These are phyloP conservation scores for Beauveria asiatica DNA, from an alignment of 2,329 filamentous ascomycete species.

Conservation along the genomic window DNA sequence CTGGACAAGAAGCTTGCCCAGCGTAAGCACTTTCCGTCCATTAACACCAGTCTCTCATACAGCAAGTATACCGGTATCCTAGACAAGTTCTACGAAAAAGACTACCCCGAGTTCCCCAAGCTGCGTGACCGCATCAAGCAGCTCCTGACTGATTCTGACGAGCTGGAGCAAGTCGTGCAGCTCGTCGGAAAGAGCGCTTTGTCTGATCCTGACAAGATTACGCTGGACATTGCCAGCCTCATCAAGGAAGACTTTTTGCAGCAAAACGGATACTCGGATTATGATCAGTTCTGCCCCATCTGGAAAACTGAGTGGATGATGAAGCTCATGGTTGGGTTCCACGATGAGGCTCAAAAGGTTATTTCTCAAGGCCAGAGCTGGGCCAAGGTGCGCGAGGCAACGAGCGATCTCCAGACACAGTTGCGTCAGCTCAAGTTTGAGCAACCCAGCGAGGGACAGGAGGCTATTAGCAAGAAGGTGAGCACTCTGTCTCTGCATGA, in stretches of 20 bases:
- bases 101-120: slow-evolving; percentile 87
- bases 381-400: slow-evolving; percentile 87
- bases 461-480: slow-evolving; percentile 76
- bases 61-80: slow-evolving; percentile 88
- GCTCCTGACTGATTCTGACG: slow-evolving; percentile 88
- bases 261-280: slow-evolving; percentile 98
- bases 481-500: slow-evolving; percentile 18
- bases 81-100: slow-evolving; percentile 89
- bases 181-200: slow-evolving; percentile 95
- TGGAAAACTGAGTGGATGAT: slow-evolving; percentile 99
- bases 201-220: slow-evolving; percentile 97
- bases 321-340: slow-evolving; percentile 98
- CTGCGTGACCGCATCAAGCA: slow-evolving; percentile 90
- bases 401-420: slow-evolving; percentile 73
- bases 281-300: slow-evolving; percentile 97
- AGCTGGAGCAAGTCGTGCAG: slow-evolving; percentile 97
- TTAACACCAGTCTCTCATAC: slow-evolving; percentile 93
- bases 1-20: slow-evolving; percentile 99
- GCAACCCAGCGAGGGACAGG: slow-evolving; percentile 76
- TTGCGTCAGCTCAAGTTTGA: slow-evolving; percentile 96
- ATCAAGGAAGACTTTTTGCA: slow-evolving; percentile 99
- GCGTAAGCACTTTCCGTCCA: slow-evolving; percentile 97
- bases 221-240: slow-evolving; percentile 79
- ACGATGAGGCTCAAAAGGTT: slow-evolving; percentile 95
- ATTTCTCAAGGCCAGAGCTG: slow-evolving; percentile 85